A percentile compares a stretch with the other conserved stretches of the same genome.
Evolutionary conservation across 2,329 filamentous ascomycete species (phyloP).

Genomic region (Metarhizium robertsii): DNA sequence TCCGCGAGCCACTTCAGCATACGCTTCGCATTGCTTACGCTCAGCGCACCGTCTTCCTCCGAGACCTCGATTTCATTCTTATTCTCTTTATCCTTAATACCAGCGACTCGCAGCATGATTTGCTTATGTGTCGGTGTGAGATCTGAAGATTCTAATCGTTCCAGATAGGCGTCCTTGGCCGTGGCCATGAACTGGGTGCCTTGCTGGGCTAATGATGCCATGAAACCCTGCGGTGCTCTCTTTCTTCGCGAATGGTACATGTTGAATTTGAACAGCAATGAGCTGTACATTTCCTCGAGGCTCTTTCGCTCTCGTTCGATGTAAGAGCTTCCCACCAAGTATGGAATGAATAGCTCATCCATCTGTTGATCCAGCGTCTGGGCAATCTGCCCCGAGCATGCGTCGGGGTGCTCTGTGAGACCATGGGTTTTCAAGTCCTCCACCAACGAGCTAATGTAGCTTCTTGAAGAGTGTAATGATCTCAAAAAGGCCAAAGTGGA

Average conservation of each 20-base stretch:
- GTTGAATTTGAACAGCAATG: conserved; percentile 89
- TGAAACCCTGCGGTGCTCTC: conserved; percentile 84
- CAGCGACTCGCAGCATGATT: conserved; percentile 84
- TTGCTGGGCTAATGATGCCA: conserved; percentile 83
- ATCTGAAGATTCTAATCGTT: conserved; percentile 80
- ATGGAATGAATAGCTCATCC: conserved; percentile 68
- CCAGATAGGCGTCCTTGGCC: conserved; percentile 85
- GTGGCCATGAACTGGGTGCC: conserved; percentile 81
- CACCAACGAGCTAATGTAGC: conserved; percentile 77
- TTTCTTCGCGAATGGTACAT: conserved; percentile 87
- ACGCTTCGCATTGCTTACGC: conserved; percentile 80
- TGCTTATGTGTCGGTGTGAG: conserved; percentile 79
- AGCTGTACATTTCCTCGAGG: conserved; percentile 77
- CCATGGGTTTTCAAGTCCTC: conserved; percentile 93
- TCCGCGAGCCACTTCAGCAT: conserved; percentile 98
- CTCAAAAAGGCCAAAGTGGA: conserved; percentile 88
- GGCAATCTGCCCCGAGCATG: conserved; percentile 77
- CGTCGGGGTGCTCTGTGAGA: conserved; percentile 88
- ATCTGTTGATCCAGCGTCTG: conserved; percentile 65
- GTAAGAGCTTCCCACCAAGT: conserved; percentile 59
- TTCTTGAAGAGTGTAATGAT: conserved; percentile 81
- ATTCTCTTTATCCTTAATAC: conserved; percentile 65
- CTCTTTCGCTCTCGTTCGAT: conserved; percentile 61
- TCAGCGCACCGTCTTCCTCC: conserved; percentile 80
- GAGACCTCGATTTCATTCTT: conserved; percentile 84